Evolutionary conservation across 768 basidiomycete species (phyloP).

Genomic region (Russula sp.): DNA sequence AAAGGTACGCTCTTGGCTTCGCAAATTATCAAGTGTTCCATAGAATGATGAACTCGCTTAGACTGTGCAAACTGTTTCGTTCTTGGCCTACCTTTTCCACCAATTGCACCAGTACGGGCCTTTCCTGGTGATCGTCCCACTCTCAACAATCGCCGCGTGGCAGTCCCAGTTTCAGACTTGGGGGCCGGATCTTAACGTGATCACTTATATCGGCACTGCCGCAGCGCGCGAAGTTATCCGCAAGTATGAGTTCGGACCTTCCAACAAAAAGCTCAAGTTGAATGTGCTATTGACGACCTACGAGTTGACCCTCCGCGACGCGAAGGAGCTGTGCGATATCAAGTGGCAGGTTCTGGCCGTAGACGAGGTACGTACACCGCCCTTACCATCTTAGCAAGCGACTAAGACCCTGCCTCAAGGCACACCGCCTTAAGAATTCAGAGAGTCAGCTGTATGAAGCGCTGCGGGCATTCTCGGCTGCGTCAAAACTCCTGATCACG

Average conservation of each 20-base stretch:
- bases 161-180: conserved; percentile 89
- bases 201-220: conserved; percentile 92
- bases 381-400: neutral
- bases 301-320: conserved; percentile 87
- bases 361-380: conserved; percentile 67
- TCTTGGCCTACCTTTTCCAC: conserved; percentile 93
- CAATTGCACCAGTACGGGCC: conserved; percentile 90
- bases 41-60: conserved; percentile 30
- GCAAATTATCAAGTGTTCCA: conserved; percentile 9
- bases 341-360: conserved; percentile 98
- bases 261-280: conserved; percentile 90
- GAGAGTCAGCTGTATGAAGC: conserved; percentile 97
- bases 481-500: conserved; percentile 93
- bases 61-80: conserved; percentile 95
- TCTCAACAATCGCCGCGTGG: conserved; percentile 98
- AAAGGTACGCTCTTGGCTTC: conserved; percentile 46
- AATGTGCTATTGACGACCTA: conserved; percentile 97
- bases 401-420: conserved; percentile 39
- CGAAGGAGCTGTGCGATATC: conserved; percentile 82
- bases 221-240: conserved; percentile 87
- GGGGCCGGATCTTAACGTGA: conserved; percentile 96
- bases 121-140: conserved; percentile 94
- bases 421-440: conserved; percentile 96
- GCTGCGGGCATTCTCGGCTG: conserved; percentile 78
- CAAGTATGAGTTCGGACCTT: conserved; percentile 82